Evolutionary conservation across 163 green algal species (phyloP).

Genomic region (Chloromonas sp.): DNA sequence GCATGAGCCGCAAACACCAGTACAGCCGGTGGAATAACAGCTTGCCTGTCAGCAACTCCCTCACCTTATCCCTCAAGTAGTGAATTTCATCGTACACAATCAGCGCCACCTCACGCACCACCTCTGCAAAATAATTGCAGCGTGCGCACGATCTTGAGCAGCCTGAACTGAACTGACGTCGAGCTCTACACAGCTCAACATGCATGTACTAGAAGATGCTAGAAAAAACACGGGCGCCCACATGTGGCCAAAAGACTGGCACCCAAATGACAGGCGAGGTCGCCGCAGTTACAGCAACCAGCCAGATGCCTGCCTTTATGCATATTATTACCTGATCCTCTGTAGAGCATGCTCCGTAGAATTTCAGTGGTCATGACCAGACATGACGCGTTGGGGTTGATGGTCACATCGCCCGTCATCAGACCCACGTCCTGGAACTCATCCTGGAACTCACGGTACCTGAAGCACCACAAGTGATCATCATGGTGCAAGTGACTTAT

Average conservation of each 20-base stretch:
- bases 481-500: no score
- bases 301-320: no score
- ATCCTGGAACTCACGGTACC: slow-evolving; percentile 89
- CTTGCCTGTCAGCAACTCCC: neutral
- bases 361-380: slow-evolving; percentile 99
- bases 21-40: no score
- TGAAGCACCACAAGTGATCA: no score
- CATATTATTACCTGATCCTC: slow-evolving; percentile 54
- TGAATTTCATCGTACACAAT: slow-evolving; percentile 96
- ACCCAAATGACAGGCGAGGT: no score
- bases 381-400: slow-evolving; percentile 87
- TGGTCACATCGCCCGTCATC: slow-evolving; percentile 94
- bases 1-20: neutral
- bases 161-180: no score
- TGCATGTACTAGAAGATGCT: neutral
- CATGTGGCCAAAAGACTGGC: neutral
- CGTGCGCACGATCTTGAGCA: neutral
- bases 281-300: no score
- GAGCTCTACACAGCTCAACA: no score
- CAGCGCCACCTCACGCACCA: slow-evolving; percentile 76
- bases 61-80: slow-evolving; percentile 75
- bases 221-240: neutral
- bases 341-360: slow-evolving; percentile 92
- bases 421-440: slow-evolving; percentile 90
- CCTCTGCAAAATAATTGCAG: slow-evolving; percentile 46